A percentile compares a stretch with the other conserved stretches of the same genome.
Evolutionary conservation across 306 rosid genomes (phyloP).

Genomic region (Morella rubra): DNA sequence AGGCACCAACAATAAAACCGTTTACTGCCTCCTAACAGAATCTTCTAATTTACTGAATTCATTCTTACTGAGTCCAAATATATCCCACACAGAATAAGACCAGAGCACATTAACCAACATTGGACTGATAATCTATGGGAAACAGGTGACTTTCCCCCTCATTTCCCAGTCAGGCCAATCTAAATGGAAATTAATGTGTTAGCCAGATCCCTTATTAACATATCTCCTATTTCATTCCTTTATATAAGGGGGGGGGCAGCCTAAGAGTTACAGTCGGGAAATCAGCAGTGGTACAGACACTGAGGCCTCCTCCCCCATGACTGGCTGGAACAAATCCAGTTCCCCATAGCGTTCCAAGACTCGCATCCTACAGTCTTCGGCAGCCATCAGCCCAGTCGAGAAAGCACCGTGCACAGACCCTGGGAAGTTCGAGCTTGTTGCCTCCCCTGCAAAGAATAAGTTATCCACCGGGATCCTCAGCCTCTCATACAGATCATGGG

Average conservation of each 20-base stretch:
- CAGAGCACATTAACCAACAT: conserved; percentile 7
- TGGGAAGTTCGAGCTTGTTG: conserved; percentile 70
- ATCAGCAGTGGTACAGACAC: conserved; percentile 75
- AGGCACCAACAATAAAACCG: conserved; percentile 2
- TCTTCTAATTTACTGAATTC: neutral
- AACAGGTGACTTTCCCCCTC: conserved; percentile 7
- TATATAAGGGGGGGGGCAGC: neutral
- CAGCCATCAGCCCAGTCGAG: conserved; percentile 91
- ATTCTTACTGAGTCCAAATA: neutral
- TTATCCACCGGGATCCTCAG: conserved; percentile 91
- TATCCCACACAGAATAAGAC: neutral
- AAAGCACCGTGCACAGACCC: conserved; percentile 98
- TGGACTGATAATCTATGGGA: conserved; percentile 1
- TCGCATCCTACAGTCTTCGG: conserved; percentile 97
- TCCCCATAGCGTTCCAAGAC: conserved; percentile 93
- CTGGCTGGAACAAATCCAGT: conserved; percentile 74
- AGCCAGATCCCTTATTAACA: conserved; percentile 8
- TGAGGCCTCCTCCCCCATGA: conserved; percentile 68
- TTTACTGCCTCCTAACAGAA: neutral
- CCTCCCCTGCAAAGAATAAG: conserved; percentile 98
- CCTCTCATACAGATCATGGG: conserved; percentile 89
- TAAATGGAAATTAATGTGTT: conserved; percentile 14
- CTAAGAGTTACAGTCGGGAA: conserved; percentile 66
- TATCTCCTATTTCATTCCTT: neutral
- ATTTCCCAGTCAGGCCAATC: conserved; percentile 10